A percentile compares a stretch with the other conserved stretches of the same genome.
Conservation (phyloP, 345 rosid genomes). For the Pseudoturritis turrita region DNA sequence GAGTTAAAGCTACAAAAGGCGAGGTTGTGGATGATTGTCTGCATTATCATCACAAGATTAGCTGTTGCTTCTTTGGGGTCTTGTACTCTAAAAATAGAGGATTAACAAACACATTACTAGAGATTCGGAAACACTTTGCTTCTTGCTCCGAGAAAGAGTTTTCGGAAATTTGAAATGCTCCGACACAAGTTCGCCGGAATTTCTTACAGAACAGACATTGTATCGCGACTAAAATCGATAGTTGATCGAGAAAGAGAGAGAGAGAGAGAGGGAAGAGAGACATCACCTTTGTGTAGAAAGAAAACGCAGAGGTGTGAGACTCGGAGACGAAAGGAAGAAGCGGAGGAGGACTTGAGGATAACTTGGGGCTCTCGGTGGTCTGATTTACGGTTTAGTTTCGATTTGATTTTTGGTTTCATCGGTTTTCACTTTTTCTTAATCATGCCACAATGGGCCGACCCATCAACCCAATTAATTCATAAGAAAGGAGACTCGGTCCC, state of each 20-base stretch:
- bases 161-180: too few relatives aligned
- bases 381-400: background rate
- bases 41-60: conserved; percentile 16
- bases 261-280: background rate
- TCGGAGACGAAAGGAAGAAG: background rate
- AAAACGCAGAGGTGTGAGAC: background rate
- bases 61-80: background rate
- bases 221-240: too few relatives aligned
- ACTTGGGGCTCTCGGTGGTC: background rate
- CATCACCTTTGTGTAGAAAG: background rate
- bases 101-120: background rate
- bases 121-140: background rate
- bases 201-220: too few relatives aligned
- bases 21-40: conserved; percentile 20
- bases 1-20: conserved; percentile 15
- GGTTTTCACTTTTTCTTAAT: background rate
- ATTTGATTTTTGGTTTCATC: background rate
- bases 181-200: too few relatives aligned
- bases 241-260: background rate
- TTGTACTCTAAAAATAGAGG: background rate
- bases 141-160: background rate
- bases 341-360: background rate
- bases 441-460: too few relatives aligned
- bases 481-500: too few relatives aligned
- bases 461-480: too few relatives aligned